Evolutionary conservation across 306 rosid species (phyloP).

Genomic region (Quercus aquifolioides): DNA sequence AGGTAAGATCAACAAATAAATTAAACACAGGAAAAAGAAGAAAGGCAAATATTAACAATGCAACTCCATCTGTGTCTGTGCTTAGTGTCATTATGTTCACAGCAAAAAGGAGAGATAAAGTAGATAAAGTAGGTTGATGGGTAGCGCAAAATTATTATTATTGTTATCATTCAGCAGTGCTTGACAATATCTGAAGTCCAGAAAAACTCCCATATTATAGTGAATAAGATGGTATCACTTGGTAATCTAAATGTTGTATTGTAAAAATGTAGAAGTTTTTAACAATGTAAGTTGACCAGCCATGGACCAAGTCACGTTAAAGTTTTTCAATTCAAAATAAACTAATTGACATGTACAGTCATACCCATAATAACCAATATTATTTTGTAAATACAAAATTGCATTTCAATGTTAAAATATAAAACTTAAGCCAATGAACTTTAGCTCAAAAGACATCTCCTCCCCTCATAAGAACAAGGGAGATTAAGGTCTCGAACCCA

Average conservation of each 20-base stretch:
- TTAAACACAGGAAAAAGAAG: constrained; percentile 1
- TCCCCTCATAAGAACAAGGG: no score
- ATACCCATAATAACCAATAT: not conserved
- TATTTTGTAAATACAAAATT: not conserved
- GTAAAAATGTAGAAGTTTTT: not conserved
- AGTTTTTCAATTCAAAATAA: no score
- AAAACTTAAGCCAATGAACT: no score
- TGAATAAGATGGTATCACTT: not conserved
- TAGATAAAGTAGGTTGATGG: no score
- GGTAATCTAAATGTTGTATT: not conserved
- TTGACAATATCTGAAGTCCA: not conserved
- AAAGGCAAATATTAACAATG: not conserved
- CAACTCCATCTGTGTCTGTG: no score
- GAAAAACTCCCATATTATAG: not conserved
- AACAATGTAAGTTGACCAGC: not conserved
- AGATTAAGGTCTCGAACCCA: no score
- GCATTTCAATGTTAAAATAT: not conserved
- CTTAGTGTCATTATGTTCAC: no score
- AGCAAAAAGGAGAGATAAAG: no score
- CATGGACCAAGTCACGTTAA: no score
- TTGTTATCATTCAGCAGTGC: no score
- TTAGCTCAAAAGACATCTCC: no score
- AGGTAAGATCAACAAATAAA: constrained; percentile 8
- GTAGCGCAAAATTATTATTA: no score
- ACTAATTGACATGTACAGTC: not conserved